Conservation (phyloP, 2,329 filamentous ascomycete species). For the Calycina herbarum region DNA sequence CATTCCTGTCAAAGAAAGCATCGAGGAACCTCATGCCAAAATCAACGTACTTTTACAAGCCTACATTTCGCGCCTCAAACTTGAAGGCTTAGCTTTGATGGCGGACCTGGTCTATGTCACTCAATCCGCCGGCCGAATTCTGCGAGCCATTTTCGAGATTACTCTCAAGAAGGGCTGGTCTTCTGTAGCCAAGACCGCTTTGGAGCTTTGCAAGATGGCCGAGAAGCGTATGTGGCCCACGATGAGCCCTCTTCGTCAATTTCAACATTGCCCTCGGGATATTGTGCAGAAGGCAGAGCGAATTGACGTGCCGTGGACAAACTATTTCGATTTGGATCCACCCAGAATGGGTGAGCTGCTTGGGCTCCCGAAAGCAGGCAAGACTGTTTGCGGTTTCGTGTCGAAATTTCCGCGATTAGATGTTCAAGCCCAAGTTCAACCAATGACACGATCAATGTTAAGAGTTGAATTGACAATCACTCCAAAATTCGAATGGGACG, state of each 20-base stretch:
- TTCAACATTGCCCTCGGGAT: slow-evolving; percentile 77
- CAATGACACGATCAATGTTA: slow-evolving; percentile 90
- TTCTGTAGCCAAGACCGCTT: slow-evolving; percentile 83
- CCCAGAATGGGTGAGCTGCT: slow-evolving; percentile 94
- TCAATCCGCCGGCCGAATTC: slow-evolving; percentile 92
- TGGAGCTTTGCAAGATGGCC: slow-evolving; percentile 98
- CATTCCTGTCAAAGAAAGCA: slow-evolving; percentile 95
- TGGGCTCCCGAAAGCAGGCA: slow-evolving; percentile 84
- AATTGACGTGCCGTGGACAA: slow-evolving; percentile 90
- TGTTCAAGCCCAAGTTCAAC: slow-evolving; percentile 89
- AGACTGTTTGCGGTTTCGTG: slow-evolving; percentile 80
- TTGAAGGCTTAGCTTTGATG: slow-evolving; percentile 94
- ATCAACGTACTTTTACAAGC: slow-evolving; percentile 97
- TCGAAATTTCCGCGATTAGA: slow-evolving; percentile 92
- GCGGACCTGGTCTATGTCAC: slow-evolving; percentile 98
- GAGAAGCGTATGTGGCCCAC: slow-evolving; percentile 99
- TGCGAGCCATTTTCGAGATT: slow-evolving; percentile 95
- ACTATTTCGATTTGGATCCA: slow-evolving; percentile 94
- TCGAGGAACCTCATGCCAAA: slow-evolving; percentile 95
- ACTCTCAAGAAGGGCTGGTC: slow-evolving; percentile 97
- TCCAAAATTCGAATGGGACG: slow-evolving; percentile 96
- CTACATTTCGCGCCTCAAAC: slow-evolving; percentile 90
- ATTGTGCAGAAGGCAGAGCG: slow-evolving; percentile 90
- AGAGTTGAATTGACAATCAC: slow-evolving; percentile 87
- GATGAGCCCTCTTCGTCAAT: slow-evolving; percentile 94